Evolutionary conservation across 805 yeast species (phyloP).

Genomic region (Saccharomycopsis fermentans): DNA sequence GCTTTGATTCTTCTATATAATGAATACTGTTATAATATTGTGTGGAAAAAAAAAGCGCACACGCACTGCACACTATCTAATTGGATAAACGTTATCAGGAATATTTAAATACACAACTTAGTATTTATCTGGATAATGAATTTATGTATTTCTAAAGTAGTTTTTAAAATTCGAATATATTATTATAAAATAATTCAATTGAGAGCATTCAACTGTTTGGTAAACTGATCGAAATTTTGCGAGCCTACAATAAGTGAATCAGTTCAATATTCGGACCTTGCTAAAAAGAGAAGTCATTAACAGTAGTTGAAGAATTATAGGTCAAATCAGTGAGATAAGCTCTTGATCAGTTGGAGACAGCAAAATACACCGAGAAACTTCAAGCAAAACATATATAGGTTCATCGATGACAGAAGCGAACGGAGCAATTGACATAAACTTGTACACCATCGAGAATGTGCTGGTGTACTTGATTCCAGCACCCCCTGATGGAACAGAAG

Average conservation of each 20-base stretch:
- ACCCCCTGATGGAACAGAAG: constrained; percentile 9
- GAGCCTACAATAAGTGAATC: no score
- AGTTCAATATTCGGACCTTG: no score
- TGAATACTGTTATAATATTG: not conserved
- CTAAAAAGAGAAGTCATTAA: no score
- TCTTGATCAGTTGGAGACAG: not conserved
- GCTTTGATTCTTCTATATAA: not conserved
- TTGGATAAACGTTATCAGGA: not conserved
- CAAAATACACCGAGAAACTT: no score
- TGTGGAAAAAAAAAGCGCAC: not conserved
- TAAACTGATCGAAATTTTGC: no score
- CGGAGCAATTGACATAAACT: constrained; percentile 3
- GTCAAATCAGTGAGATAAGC: not conserved
- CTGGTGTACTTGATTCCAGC: constrained; percentile 13
- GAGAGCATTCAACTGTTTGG: no score
- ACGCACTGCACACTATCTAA: not conserved
- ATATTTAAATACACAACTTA: no score
- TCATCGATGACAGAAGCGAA: not conserved
- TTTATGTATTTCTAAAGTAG: no score
- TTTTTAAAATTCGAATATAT: no score
- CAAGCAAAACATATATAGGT: not conserved
- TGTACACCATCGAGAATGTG: constrained; percentile 15
- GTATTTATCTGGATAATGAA: no score
- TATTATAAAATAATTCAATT: no score
- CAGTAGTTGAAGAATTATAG: no score